Conservation (phyloP, 176 grass and related monocot genomes). For the Echinochloa phyllopogon region DNA sequence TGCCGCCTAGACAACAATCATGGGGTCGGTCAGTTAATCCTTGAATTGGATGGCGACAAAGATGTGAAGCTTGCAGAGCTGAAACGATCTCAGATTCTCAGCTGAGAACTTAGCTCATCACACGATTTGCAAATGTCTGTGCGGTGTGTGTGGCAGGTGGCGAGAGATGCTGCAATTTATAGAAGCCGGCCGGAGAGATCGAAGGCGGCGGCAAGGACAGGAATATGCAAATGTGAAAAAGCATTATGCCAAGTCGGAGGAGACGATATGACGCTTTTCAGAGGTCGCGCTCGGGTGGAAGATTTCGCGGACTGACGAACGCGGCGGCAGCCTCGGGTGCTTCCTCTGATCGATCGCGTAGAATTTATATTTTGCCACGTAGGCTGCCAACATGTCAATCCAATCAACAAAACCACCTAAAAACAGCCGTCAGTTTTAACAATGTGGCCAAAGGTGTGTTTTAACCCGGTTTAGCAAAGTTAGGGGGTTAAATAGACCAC, state of each 20-base stretch:
- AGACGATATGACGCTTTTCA: not conserved
- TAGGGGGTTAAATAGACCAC: too few relatives aligned
- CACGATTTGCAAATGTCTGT: not conserved
- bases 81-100: not conserved
- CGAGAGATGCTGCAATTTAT: constrained; percentile 30
- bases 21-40: not conserved
- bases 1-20: constrained; percentile 38
- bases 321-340: not conserved
- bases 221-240: not conserved
- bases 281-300: not conserved
- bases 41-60: not conserved
- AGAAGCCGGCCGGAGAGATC: not conserved
- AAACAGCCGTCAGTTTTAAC: too few relatives aligned
- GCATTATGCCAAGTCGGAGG: not conserved
- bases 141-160: not conserved
- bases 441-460: too few relatives aligned
- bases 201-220: not conserved
- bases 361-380: too few relatives aligned
- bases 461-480: too few relatives aligned
- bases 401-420: too few relatives aligned
- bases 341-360: not conserved
- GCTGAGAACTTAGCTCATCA: not conserved
- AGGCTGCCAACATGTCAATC: too few relatives aligned
- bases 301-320: not conserved
- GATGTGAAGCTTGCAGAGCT: not conserved